Evolutionary conservation across 2,329 filamentous ascomycete species (phyloP).

Genomic region (Sclerotinia spermophila): DNA sequence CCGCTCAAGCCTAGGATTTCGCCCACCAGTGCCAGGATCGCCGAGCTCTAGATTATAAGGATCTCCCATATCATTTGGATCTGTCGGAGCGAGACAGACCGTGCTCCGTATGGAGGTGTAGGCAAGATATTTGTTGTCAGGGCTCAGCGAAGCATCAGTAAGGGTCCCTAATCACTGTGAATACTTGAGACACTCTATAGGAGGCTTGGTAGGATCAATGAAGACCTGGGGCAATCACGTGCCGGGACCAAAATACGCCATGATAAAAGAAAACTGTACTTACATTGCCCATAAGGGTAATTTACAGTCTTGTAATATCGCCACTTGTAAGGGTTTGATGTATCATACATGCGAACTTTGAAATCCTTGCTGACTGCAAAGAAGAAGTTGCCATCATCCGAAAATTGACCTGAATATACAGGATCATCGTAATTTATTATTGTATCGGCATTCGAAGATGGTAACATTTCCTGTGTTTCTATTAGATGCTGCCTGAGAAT

Average conservation of each 20-base stretch:
- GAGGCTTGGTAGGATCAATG: not conserved
- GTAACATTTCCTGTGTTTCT: slow-evolving; percentile 64
- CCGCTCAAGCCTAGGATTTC: slow-evolving; percentile 23
- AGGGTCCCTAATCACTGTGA: slow-evolving; percentile 63
- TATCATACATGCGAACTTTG: slow-evolving; percentile 95
- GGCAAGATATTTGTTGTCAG: slow-evolving; percentile 86
- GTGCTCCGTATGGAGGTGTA: slow-evolving; percentile 84
- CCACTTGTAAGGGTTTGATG: slow-evolving; percentile 92
- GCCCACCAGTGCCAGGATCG: slow-evolving; percentile 41
- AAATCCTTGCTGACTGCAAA: slow-evolving; percentile 91
- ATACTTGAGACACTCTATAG: not conserved
- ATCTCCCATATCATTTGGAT: slow-evolving; percentile 75
- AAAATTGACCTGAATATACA: slow-evolving; percentile 95
- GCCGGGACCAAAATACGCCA: not conserved
- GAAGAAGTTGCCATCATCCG: slow-evolving; percentile 96
- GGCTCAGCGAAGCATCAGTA: slow-evolving; percentile 86
- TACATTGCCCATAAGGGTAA: slow-evolving; percentile 71
- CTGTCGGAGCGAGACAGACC: slow-evolving; percentile 83
- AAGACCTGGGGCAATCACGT: no score
- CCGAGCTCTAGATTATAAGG: slow-evolving; percentile 76
- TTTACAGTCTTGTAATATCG: slow-evolving; percentile 87
- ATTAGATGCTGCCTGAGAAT: not conserved
- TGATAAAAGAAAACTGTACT: not conserved
- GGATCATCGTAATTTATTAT: slow-evolving; percentile 83
- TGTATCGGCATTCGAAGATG: slow-evolving; percentile 72